Evolutionary conservation across 371 early-diverging fungal genomes (phyloP), one percentile per base, ranked within the genome.

Genomic region (Rhizopus delemar): DNA sequence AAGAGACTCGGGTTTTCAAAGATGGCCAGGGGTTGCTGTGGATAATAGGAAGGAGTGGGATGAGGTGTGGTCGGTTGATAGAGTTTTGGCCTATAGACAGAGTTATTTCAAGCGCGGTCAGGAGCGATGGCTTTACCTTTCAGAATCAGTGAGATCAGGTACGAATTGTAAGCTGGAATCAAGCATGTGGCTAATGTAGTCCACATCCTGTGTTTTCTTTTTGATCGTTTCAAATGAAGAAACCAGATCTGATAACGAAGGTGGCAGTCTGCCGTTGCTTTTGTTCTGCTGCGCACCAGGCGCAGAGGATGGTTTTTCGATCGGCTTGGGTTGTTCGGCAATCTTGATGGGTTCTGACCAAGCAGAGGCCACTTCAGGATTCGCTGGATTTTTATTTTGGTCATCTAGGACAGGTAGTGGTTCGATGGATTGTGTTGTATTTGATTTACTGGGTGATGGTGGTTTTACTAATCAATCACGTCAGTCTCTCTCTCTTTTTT

Each of bases 31-130:
- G 93, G 91, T 39, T 84, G 86, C 59, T 93, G 93, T 53, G 97
- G 98, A 71, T 95, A 97, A 69, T 95, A 95, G 43, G 77, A 76
- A 12, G 98, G 96, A 11, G 90, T 88, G 8, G 86, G 84, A 53
- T 86, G 89, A 31, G 95, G 93, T 34, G 81, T 82, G 65, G 84
- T 78, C 35, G 95, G 90, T 39, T 85, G 73, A 66, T 92, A 94
- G 11, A 77, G 62, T 60, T 86, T 87, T 22, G 88, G 88, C 54
- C 68, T 22, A 22, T 22, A 22, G 22, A 22, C 22, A 22, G 22
- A 2, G 22, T 22, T 22, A 22, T 22, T 22, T 22, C 22, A 22
- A 22, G 22, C 22, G 22, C 22, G 2, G 2, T 22, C 22, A 22
- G 22, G 2, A 22, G 22, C 0, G 22, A 22, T 22, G 0, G 22